Base-by-base conservation (phyloP, 805 yeast species). In the Pichia insulana region DNA sequence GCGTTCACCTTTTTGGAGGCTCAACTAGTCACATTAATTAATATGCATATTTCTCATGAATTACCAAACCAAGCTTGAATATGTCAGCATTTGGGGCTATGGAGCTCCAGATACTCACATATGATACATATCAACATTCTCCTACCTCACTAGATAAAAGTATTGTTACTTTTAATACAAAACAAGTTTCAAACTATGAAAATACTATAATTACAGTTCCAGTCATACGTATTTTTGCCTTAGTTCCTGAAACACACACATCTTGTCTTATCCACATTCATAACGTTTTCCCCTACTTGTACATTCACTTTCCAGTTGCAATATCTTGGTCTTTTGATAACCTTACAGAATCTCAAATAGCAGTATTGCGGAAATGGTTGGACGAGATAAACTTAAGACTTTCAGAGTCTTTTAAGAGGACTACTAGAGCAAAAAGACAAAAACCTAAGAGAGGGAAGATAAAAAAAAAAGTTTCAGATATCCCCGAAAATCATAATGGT, bases 211-310 rank as follows among this genome's bases (percentile, higher is more conserved):
- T 58, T 3, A 73, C 72, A 35, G 89, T 83, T 0, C 97, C 97
- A 0, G 66, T 87, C 0, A 64, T 88, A 1, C 64, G 97, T 38
- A 61, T 92, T 0, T 92, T 77, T 62, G 97, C 97, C 0, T 69
- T 76, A 11, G 49, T 81, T 1, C 69, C 74, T 1, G 68, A 78
- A 0, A 84, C 87, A 0, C 77, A 75, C 50, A 73, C 75, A 25
- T 12, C 31, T 11, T 69, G 71, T 10, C 50, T 74, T 12, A 73
- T 83, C 1, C 96, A 92, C 58, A 64, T 92, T 9, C 97, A 89
- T 63, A 89, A 90, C 32, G 74, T 75, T 16, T 85, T 71, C 49
- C 98, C 97, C 0, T 92, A 90, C 55, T 50, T 90, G 2, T 88
- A 72, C 55, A 66, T 89, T 2, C 76, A 74, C 30, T 80, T 80